Evolutionary conservation across 164 flowering plant species (phyloP), one percentile per base, ranked within the genome.

Genomic region (Tinospora cordifolia): DNA sequence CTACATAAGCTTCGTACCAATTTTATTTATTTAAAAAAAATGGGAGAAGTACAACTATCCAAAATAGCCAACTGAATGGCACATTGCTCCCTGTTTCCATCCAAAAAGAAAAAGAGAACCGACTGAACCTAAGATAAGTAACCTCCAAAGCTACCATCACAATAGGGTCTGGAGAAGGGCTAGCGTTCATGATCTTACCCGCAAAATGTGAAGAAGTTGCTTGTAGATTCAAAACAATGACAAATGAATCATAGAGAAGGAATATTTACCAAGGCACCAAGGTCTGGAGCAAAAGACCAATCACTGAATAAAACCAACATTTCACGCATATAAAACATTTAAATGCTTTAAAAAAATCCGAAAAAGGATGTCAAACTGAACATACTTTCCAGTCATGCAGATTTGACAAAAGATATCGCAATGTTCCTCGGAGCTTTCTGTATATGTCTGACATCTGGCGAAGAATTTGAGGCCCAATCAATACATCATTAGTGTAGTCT

Each of bases 381-480:
- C 86, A 63, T 88, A 94, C 97, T 67, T 82, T 82, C 99, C 99
- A 94, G 78, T 94, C 99, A 82, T 90, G 96, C 73, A 94, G 87
- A 82, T 92, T 92, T 54, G 84, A 84, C 78, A 94, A 79, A 72
- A 92, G 97, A 81, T 86, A 94, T 74, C 97, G 79, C 78, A 94
- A 73, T 26, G 99, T 94, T 75, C 97, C 99, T 76, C 97, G 81
- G 62, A 94, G 80, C 82, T 94, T 94, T 77, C 99, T 78, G 71
- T 92, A 95, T 40, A 89, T 85, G 65, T 95, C 99, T 73, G 99
- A 90, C 91, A 90, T 95, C 75, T 95, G 99, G 63, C 97, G 88
- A 14, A 95, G 88, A 38, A 92, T 81, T 79, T 86, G 95, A 73
- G 98, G 83, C 22, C 98, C 98, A 72, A 95, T 85, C 87, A 85